A percentile compares a stretch with the other conserved stretches of the same genome.
These are phyloP conservation scores for Heliamphora pulchella DNA, from an alignment of 179 eudicot species.

Conservation along the genomic window DNA sequence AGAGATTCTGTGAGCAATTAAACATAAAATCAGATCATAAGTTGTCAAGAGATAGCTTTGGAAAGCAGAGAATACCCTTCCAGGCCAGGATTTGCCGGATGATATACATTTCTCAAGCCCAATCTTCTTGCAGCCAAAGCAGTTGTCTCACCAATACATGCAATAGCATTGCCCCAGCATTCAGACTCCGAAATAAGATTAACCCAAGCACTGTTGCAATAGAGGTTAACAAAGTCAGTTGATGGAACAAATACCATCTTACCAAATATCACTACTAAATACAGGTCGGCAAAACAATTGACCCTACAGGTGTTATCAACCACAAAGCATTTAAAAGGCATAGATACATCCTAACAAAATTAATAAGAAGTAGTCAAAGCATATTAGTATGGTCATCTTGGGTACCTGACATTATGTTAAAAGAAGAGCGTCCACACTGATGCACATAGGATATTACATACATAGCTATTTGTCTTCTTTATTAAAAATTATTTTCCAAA, in stretches of 20 bases:
- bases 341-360: neutral
- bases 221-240: conserved; percentile 7
- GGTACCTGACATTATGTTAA: neutral
- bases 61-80: conserved; percentile 57
- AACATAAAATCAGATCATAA: neutral
- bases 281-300: neutral
- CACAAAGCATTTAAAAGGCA: neutral
- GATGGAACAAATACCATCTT: neutral
- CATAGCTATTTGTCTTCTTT: neutral
- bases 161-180: conserved; percentile 52
- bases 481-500: neutral
- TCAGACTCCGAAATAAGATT: conserved; percentile 46
- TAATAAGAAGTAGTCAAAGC: neutral
- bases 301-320: neutral
- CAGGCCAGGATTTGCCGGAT: conserved; percentile 70
- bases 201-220: conserved; percentile 66
- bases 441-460: neutral
- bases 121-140: conserved; percentile 71
- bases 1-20: neutral
- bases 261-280: conserved; percentile 6
- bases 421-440: neutral
- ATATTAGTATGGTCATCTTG: neutral
- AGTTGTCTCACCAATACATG: conserved; percentile 98
- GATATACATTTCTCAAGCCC: conserved; percentile 66
- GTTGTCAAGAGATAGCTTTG: neutral